Evolutionary conservation across 2,329 filamentous ascomycete species (phyloP).

Genomic region (Aspergillus sp.): DNA sequence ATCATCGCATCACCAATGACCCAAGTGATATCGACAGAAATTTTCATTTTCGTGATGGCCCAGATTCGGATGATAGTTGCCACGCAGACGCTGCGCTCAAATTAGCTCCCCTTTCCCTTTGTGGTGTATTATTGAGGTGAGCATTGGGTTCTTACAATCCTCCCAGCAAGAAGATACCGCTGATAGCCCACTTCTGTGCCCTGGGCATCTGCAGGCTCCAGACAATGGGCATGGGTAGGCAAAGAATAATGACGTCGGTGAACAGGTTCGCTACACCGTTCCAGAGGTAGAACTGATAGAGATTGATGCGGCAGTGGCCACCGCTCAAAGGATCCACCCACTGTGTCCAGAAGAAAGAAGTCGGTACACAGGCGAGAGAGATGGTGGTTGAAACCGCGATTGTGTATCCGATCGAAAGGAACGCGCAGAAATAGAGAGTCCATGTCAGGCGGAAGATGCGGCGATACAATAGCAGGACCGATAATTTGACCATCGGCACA

Average conservation of each 20-base stretch:
- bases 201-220: slow-evolving; percentile 16
- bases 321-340: slow-evolving; percentile 11
- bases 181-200: slow-evolving; percentile 10
- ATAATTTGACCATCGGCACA: slow-evolving; percentile 16
- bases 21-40: slow-evolving; percentile 16
- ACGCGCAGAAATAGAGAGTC: slow-evolving; percentile 13
- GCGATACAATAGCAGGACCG: slow-evolving; percentile 17
- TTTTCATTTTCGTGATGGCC: slow-evolving; percentile 13
- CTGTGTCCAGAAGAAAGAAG: slow-evolving; percentile 17
- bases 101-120: background rate
- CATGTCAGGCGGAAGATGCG: slow-evolving; percentile 17
- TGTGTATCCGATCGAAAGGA: slow-evolving; percentile 13
- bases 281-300: slow-evolving; percentile 16
- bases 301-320: slow-evolving; percentile 8
- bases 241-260: slow-evolving; percentile 17
- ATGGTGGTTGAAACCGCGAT: slow-evolving; percentile 10
- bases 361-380: slow-evolving; percentile 10
- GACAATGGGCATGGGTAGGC: slow-evolving; percentile 16
- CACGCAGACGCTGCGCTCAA: slow-evolving; percentile 15
- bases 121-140: background rate
- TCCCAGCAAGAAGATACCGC: slow-evolving; percentile 17
- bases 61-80: slow-evolving; percentile 17
- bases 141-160: slow-evolving; percentile 11
- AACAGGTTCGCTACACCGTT: slow-evolving; percentile 16
- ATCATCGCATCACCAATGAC: slow-evolving; percentile 18